These are phyloP conservation scores for Pezicula radicicola DNA, from an alignment of 2,329 filamentous ascomycete genomes.

Conservation along the genomic window DNA sequence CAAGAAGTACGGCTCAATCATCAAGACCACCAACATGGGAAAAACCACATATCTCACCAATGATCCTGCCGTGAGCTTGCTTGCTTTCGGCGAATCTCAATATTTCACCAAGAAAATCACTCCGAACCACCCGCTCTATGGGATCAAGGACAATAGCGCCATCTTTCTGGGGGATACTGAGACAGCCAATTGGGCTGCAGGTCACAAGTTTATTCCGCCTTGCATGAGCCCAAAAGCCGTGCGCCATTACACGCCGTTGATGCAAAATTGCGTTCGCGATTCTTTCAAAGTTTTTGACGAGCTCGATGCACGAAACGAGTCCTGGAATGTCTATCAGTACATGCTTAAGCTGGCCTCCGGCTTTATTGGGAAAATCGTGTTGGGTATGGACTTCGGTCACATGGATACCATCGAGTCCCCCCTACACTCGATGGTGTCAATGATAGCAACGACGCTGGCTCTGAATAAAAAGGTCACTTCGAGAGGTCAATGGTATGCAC, in stretches of 20 bases:
- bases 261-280: slow-evolving; percentile 15
- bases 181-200: slow-evolving; percentile 10
- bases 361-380: slow-evolving; percentile 39
- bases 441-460: slow-evolving; percentile 35
- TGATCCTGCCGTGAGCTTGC: slow-evolving; percentile 27
- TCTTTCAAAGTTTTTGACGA: slow-evolving; percentile 21
- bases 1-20: slow-evolving; percentile 32
- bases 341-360: slow-evolving; percentile 45
- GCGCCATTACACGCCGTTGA: slow-evolving; percentile 22
- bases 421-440: slow-evolving; percentile 36
- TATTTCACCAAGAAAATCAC: slow-evolving; percentile 36
- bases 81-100: slow-evolving; percentile 28
- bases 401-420: slow-evolving; percentile 36
- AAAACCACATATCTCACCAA: slow-evolving; percentile 31
- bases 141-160: slow-evolving; percentile 9
- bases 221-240: slow-evolving; percentile 32
- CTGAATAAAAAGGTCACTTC: slow-evolving; percentile 45
- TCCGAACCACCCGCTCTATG: slow-evolving; percentile 15
- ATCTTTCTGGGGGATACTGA: slow-evolving; percentile 17
- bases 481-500: slow-evolving; percentile 40
- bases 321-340: slow-evolving; percentile 46
- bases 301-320: slow-evolving; percentile 30
- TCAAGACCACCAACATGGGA: slow-evolving; percentile 35
- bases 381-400: slow-evolving; percentile 42
- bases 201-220: slow-evolving; percentile 17